Percentiles rank a stretch among this genome's conserved stretches.
Conservation (phyloP, 164 flowering plant genomes). For the Warburgia ugandensis region DNA sequence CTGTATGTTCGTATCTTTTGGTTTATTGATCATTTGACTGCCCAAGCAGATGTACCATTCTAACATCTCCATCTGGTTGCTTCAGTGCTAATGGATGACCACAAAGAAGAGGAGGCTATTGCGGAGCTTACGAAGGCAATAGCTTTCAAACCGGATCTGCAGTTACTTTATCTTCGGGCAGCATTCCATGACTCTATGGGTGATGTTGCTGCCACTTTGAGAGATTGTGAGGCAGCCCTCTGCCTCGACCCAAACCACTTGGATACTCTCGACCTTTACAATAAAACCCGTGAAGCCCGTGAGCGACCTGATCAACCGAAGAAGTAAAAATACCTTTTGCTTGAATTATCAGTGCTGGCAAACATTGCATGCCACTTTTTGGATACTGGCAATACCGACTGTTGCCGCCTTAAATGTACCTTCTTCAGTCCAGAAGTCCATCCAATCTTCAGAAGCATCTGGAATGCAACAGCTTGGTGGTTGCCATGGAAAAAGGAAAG, state of each 20-base stretch:
- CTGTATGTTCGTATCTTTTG: neutral
- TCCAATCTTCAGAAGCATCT: conserved; percentile 4
- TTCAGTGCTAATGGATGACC: conserved; percentile 93
- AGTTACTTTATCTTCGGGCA: conserved; percentile 80
- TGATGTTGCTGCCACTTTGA: conserved; percentile 33
- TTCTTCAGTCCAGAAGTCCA: too few species aligned
- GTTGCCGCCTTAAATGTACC: too few species aligned
- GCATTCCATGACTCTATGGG: conserved; percentile 86
- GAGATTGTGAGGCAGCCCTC: conserved; percentile 88
- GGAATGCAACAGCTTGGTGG: conserved; percentile 6
- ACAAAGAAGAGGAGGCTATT: conserved; percentile 75
- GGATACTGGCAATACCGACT: too few species aligned
- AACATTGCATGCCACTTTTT: too few species aligned
- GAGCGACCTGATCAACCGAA: neutral
- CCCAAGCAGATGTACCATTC: neutral
- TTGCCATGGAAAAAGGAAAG: conserved; percentile 3
- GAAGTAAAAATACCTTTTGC: conserved; percentile 3
- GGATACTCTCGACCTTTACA: conserved; percentile 54
- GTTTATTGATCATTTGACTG: neutral
- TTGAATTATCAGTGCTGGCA: too few species aligned
- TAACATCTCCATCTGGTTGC: neutral
- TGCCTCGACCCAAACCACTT: conserved; percentile 69
- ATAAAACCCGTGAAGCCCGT: conserved; percentile 17
- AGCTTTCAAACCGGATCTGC: conserved; percentile 72
- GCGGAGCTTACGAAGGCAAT: conserved; percentile 74